phyloP scores from a whole-genome alignment of 2,329 filamentous ascomycete species.

The Lasiodiplodia sp. region DNA sequence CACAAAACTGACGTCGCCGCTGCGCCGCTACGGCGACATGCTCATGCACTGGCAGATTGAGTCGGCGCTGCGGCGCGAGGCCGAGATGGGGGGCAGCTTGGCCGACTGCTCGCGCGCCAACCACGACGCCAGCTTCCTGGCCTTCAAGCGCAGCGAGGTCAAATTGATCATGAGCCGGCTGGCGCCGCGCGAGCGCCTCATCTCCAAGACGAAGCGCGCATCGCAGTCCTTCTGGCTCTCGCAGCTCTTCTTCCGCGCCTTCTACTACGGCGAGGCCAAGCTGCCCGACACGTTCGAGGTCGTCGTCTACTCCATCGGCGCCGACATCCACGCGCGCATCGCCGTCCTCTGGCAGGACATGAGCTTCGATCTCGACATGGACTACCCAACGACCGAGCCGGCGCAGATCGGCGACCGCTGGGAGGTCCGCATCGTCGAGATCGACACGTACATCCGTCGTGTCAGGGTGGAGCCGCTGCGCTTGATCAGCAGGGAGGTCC shows the following conservation, averaged over 20 bases:
- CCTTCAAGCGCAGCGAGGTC: constrained; percentile 58
- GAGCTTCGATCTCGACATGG: constrained; percentile 31
- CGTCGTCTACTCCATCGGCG: constrained; percentile 34
- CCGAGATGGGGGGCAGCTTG: constrained; percentile 53
- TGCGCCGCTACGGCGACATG: constrained; percentile 68
- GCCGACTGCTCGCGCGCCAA: constrained; percentile 30
- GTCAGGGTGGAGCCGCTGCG: constrained; percentile 48
- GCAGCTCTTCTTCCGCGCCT: constrained; percentile 64
- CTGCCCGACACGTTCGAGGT: constrained; percentile 58
- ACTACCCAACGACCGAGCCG: constrained; percentile 35
- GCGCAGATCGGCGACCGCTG: constrained; percentile 52
- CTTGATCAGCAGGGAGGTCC: constrained; percentile 41
- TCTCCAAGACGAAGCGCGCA: constrained; percentile 46
- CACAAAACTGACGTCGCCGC: constrained; percentile 66
- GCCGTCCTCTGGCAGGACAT: constrained; percentile 13
- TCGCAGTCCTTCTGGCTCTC: constrained; percentile 58
- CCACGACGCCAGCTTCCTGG: constrained; percentile 46
- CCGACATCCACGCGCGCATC: neutral
- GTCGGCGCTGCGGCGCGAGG: constrained; percentile 65
- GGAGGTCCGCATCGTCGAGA: constrained; percentile 50
- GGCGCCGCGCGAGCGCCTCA: constrained; percentile 54
- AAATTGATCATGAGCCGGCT: constrained; percentile 57
- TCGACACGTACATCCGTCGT: constrained; percentile 45
- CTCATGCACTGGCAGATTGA: constrained; percentile 71
- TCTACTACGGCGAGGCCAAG: constrained; percentile 61